Percentiles rank a stretch among this genome's conserved stretches.
phyloP scores from a whole-genome alignment of 2,329 filamentous ascomycete genomes.

The Sphaerostilbella broomeana region DNA sequence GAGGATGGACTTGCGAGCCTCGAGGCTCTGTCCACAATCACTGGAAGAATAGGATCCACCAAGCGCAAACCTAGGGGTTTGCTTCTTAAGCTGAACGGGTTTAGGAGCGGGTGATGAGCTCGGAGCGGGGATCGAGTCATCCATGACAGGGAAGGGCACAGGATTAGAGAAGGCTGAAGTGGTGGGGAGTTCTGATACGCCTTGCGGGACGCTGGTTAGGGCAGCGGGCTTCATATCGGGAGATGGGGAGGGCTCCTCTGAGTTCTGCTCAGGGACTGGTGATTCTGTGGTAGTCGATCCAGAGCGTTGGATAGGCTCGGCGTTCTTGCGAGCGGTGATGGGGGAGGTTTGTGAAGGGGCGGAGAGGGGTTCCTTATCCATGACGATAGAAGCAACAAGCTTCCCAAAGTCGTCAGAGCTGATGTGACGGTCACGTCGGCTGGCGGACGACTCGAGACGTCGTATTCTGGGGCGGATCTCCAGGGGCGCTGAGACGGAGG shows the following conservation, averaged over 20 bases:
- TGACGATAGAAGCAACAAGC: constrained; percentile 89
- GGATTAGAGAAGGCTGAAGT: constrained; percentile 42
- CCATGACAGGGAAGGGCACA: constrained; percentile 42
- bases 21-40: constrained; percentile 44
- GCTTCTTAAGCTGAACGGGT: constrained; percentile 61
- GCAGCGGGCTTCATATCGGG: constrained; percentile 24
- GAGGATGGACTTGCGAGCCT: constrained; percentile 32
- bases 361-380: constrained; percentile 63
- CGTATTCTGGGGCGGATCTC: constrained; percentile 62
- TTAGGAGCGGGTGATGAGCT: constrained; percentile 52
- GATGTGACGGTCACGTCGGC: constrained; percentile 75
- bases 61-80: constrained; percentile 58
- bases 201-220: constrained; percentile 64
- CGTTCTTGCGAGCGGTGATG: constrained; percentile 39
- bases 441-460: constrained; percentile 63
- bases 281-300: constrained; percentile 41
- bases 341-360: constrained; percentile 26
- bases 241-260: constrained; percentile 25
- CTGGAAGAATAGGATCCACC: constrained; percentile 76
- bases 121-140: constrained; percentile 54
- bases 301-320: constrained; percentile 32
- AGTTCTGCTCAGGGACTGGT: constrained; percentile 42
- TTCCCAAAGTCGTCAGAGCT: constrained; percentile 90
- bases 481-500: constrained; percentile 46
- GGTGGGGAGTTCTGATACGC: constrained; percentile 64